Base-by-base conservation (phyloP, 768 basidiomycete genomes). In the Macrolepiota dolichaula region DNA sequence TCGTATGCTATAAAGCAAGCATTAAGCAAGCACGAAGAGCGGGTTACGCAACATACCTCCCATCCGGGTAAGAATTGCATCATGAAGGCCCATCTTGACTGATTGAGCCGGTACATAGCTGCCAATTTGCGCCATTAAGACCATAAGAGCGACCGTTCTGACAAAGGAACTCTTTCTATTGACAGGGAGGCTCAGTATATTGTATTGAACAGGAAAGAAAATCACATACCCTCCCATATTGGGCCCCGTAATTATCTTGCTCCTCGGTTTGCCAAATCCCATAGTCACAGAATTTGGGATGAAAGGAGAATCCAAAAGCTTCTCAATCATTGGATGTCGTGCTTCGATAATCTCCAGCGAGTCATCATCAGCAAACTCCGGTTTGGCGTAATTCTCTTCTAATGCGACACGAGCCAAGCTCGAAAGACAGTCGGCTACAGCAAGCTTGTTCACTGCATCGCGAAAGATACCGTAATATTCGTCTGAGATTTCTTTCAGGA, bases 271-370 rank as follows among this genome's bases (percentile, higher is more conserved):
- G 13, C 69, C 77, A 17, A 76, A 81, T 7, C 88, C 88, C 69
- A 97, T 85, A 1, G 73, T 67, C 17, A 96, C 72, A 12, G 85
- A 82, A 70, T 97, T 98, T 2, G 94, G 88, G 1, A 98, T 88
- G 73, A 93, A 96, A 1, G 94, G 92, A 63, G 91, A 86, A 1
- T 86, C 75, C 40, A 85, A 78, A 22, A 95, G 73, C 9, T 81
- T 81, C 71, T 97, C 96, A 15, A 96, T 85, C 85, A 98, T 94
- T 0, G 96, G 96, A 76, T 99, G 96, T 11, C 94, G 82, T 0
- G 93, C 96, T n/a, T 88, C 85, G 11, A 81, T 73, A 32, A 98
- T 90, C 62, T 92, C 87, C 12, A 98, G 76, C 25, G 71, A 71
- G 51, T 87, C 82, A 29, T 86, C 84, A 6, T 87, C 81, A 0